Base-by-base conservation (phyloP, 352 stramenopile species). In the Phytophthora litchii region DNA sequence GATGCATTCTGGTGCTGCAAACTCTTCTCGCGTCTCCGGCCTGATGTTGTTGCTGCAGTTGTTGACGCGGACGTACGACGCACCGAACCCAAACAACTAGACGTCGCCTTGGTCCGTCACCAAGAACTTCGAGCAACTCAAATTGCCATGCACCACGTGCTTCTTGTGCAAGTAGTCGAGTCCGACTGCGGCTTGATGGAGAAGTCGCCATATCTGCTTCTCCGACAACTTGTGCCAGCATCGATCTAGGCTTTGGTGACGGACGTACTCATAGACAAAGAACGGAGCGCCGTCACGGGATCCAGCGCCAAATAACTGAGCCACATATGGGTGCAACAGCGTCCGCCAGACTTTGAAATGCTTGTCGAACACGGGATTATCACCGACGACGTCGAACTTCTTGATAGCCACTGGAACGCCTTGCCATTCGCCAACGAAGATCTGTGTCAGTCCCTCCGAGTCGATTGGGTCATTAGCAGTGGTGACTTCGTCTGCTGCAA, bases 71-170 rank as follows among this genome's bases (percentile, higher is more conserved):
- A 66, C 19, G n/a, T 75, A 77, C 0, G 63, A 67, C 13, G 67
- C 70, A 5, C 43, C 40, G 21, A 80, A 74, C 2, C 70, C 71
- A 16, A 70, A 77, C 4, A 80, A 25, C 40, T 75, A 70, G 14
- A 67, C 60, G 4, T 36, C 53, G 12, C 54, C 60, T 32, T 70
- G 29, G 3, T 49, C 54, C 12, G 61, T 59, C 13, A 80, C 58
- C 7, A 80, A 37, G 4, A 80, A 32, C 31, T 80, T 80, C 14
- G 32, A 54, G 60, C 71, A 75, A 29, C 69, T 77, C 9, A 80
- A 29, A 21, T 80, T 80, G 11, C 60, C 72, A 20, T 80, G 64
- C 8, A 77, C 57, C 7, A 75, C 19, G 31, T 63, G 56, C n/a
- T 45, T 52, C 5, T 57, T 67, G 59, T 76, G 71, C 5, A 80